phyloP scores from a whole-genome alignment of 2,329 filamentous ascomycete species.

The Pseudogymnoascus sp. region DNA sequence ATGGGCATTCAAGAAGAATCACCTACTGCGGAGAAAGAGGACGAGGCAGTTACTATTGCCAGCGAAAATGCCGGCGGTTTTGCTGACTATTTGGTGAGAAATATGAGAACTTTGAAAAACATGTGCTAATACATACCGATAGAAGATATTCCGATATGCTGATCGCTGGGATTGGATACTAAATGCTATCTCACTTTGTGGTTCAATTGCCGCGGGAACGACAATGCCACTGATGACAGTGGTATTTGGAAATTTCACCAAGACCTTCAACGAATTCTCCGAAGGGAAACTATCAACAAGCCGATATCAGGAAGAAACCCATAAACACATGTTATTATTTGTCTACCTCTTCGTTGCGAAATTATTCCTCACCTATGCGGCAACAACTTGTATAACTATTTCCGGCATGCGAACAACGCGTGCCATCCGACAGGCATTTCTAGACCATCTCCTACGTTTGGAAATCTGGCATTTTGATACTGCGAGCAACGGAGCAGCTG shows the following conservation, averaged over 20 bases:
- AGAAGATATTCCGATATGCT: slow-evolving; percentile 12
- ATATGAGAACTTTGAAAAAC: neutral
- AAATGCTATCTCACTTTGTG: slow-evolving; percentile 11
- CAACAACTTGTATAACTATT: slow-evolving; percentile 31
- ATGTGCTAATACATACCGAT: neutral
- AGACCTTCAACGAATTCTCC: slow-evolving; percentile 20
- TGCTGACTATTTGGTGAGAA: neutral
- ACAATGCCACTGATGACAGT: slow-evolving; percentile 40
- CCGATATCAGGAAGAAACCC: slow-evolving; percentile 23
- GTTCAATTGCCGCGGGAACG: slow-evolving; percentile 32
- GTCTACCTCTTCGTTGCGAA: slow-evolving; percentile 46
- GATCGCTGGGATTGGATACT: slow-evolving; percentile 10
- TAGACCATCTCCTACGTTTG: slow-evolving; percentile 33
- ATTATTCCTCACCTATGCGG: slow-evolving; percentile 38
- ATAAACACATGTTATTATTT: slow-evolving; percentile 35
- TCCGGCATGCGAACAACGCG: slow-evolving; percentile 37
- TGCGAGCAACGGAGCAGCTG: slow-evolving; percentile 33
- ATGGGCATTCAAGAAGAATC: neutral
- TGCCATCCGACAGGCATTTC: slow-evolving; percentile 16
- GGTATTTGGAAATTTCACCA: slow-evolving; percentile 31
- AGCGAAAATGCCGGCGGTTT: neutral
- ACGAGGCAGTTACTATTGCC: neutral
- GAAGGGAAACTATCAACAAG: slow-evolving; percentile 21
- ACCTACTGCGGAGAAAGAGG: neutral
- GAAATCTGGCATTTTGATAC: slow-evolving; percentile 48